Evolutionary conservation across 345 rosid genomes (phyloP).

Genomic region (sweet orange (Citrus sinensis)): DVS_A1.0 CM039165.1:35342001-35342500

Average conservation of each 20-base stretch:
- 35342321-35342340: constrained; percentile 60
- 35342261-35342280: constrained; percentile 59
- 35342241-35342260: constrained; percentile 77
- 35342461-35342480: not conserved
- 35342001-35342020: constrained; percentile 65
- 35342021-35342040: constrained; percentile 76
- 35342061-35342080: constrained; percentile 89
- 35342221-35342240: constrained; percentile 73
- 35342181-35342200: constrained; percentile 75
- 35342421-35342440: not conserved
- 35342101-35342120: constrained; percentile 47
- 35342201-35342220: constrained; percentile 53
- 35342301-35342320: constrained; percentile 66
- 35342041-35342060: constrained; percentile 71
- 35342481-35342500: not conserved
- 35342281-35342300: constrained; percentile 62
- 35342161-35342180: constrained; percentile 80
- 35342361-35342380: not conserved
- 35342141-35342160: constrained; percentile 67
- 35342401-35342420: not conserved
- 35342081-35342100: constrained; percentile 73
- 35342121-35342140: constrained; percentile 74
- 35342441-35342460: not conserved
- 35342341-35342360: constrained; percentile 29
- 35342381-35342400: not conserved